Evolutionary conservation across 495 filamentous ascomycete species (phyloP).

Genomic region (Penicillium alfredii): DNA sequence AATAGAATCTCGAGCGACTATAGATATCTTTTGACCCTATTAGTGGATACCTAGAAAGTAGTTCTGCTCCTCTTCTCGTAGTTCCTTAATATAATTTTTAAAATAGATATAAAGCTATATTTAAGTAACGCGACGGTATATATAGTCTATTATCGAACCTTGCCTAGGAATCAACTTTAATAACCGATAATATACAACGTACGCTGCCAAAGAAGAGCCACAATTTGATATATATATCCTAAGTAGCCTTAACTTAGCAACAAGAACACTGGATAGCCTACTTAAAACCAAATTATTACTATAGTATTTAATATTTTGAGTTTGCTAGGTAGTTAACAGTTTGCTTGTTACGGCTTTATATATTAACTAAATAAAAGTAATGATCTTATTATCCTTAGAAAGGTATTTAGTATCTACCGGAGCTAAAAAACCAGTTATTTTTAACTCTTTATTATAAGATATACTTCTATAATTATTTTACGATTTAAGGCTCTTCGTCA

Average conservation of each 20-base stretch:
- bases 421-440: no score
- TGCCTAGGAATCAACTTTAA: conserved; percentile 2
- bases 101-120: conserved; percentile 8
- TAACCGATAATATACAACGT: conserved; percentile 5
- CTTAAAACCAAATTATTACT: no score
- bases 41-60: conserved; percentile 1
- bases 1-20: conserved; percentile 7
- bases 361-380: neutral
- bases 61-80: conserved; percentile 4
- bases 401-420: no score
- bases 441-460: no score
- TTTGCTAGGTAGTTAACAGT: no score
- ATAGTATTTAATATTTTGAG: no score
- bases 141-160: conserved; percentile 3
- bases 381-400: no score
- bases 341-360: no score
- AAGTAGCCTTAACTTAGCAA: conserved; percentile 5
- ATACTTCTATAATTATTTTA: no score
- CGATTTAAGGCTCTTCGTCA: no score
- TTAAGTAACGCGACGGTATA: conserved; percentile 3
- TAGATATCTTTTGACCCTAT: conserved; percentile 3
- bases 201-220: conserved; percentile 3
- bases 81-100: conserved; percentile 4
- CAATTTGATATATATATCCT: neutral
- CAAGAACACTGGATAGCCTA: no score